A percentile compares a stretch with the other conserved stretches of the same genome.
Conservation (phyloP, 345 rosid species). For the Pugionium dolabratum region DNA sequence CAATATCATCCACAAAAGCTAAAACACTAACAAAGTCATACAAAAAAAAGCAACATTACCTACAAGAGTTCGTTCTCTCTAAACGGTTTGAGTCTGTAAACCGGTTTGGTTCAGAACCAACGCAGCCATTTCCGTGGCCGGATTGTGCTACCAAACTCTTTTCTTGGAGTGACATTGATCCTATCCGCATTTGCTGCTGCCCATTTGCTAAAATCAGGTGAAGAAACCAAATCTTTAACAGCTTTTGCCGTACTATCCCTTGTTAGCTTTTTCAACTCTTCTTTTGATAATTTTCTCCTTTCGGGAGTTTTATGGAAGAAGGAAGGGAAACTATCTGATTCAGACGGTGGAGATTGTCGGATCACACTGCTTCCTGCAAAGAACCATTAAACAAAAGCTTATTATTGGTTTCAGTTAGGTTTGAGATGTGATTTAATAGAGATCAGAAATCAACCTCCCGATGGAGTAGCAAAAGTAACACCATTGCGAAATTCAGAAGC, state of each 20-base stretch:
- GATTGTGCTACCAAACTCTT: slow-evolving; percentile 30
- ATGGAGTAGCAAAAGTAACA: slow-evolving; percentile 27
- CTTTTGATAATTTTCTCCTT: slow-evolving; percentile 58
- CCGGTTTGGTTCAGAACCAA: slow-evolving; percentile 41
- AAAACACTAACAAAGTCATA: slow-evolving; percentile 28
- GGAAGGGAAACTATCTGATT: slow-evolving; percentile 57
- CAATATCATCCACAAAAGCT: slow-evolving; percentile 21
- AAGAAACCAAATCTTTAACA: slow-evolving; percentile 66
- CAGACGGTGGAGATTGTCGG: slow-evolving; percentile 42
- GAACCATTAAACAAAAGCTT: slow-evolving; percentile 7
- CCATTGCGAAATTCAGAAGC: slow-evolving; percentile 29
- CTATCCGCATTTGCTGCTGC: slow-evolving; percentile 76
- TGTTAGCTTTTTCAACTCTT: slow-evolving; percentile 63
- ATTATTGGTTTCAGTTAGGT: slow-evolving; percentile 3
- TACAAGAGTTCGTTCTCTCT: slow-evolving; percentile 18
- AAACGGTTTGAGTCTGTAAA: slow-evolving; percentile 2
- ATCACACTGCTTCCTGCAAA: slow-evolving; percentile 48
- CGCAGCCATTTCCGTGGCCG: slow-evolving; percentile 52
- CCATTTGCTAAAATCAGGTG: slow-evolving; percentile 84
- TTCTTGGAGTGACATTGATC: slow-evolving; percentile 62
- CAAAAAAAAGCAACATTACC: slow-evolving; percentile 27
- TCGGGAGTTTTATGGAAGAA: slow-evolving; percentile 70
- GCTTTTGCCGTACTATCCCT: slow-evolving; percentile 62
- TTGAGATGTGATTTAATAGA: slow-evolving; percentile 21
- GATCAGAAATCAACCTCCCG: slow-evolving; percentile 32